phyloP scores from a whole-genome alignment of 164 flowering plant genomes.

The Vitis cinerea region DNA sequence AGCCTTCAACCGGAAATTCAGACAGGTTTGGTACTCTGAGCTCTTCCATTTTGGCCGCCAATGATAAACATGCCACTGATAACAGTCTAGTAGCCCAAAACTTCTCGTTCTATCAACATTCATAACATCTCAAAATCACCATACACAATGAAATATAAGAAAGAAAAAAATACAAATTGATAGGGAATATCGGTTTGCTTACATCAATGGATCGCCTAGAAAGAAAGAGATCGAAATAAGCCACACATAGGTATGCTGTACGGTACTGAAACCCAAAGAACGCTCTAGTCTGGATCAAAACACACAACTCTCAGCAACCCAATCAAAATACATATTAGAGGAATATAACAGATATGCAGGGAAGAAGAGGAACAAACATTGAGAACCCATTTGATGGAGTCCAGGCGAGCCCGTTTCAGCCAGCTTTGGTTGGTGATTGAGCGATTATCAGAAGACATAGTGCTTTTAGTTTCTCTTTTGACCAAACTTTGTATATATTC shows the following conservation, averaged over 20 bases:
- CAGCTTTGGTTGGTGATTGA: conserved; percentile 19
- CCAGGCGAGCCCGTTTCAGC: conserved; percentile 54
- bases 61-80: conserved; percentile 60
- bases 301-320: not conserved
- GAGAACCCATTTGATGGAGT: conserved; percentile 64
- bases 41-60: conserved; percentile 45
- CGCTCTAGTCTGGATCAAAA: conserved; percentile 41
- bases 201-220: conserved; percentile 53
- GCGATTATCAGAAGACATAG: conserved; percentile 3
- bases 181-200: conserved; percentile 14
- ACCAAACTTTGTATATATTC: conserved; percentile 52
- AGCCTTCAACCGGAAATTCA: conserved; percentile 19
- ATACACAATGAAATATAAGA: not conserved
- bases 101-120: conserved; percentile 37
- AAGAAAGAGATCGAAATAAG: conserved; percentile 63
- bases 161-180: not conserved
- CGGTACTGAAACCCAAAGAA: conserved; percentile 46
- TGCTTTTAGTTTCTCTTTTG: conserved; percentile 32
- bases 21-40: conserved; percentile 19
- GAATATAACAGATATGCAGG: not conserved
- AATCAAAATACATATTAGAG: not conserved
- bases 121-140: not conserved
- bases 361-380: conserved; percentile 35
- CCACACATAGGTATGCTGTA: conserved; percentile 60
- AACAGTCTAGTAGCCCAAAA: conserved; percentile 61